phyloP scores from a whole-genome alignment of 1,284 basidiomycete genomes.

The Fomes fomentarius region DNA sequence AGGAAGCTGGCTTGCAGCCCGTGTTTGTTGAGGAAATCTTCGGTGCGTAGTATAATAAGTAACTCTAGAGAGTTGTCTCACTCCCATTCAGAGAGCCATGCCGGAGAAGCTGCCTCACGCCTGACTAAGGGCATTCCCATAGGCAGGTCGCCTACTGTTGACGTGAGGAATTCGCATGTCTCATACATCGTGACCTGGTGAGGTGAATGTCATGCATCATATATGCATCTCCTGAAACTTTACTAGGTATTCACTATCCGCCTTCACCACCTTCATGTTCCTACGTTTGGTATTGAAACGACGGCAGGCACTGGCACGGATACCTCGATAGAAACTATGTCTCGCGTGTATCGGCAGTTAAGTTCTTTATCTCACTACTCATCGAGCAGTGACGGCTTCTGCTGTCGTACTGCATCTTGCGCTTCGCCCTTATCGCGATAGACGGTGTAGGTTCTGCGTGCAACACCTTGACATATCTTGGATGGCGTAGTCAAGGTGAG shows the following conservation, averaged over 20 bases:
- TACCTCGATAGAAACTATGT: slow-evolving; percentile 34
- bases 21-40: slow-evolving; percentile 89
- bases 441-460: no score
- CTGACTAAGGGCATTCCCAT: slow-evolving; percentile 82
- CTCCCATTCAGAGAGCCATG: slow-evolving; percentile 71
- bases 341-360: no score
- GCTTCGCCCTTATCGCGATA: no score
- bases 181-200: slow-evolving; percentile 97
- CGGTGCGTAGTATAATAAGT: slow-evolving; percentile 49
- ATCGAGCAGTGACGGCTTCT: no score
- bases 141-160: slow-evolving; percentile 83
- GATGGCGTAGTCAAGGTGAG: no score
- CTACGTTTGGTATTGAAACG: slow-evolving; percentile 56
- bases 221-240: slow-evolving; percentile 6
- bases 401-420: no score
- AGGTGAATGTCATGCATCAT: slow-evolving; percentile 16
- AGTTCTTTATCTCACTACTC: no score
- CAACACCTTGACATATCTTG: no score
- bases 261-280: slow-evolving; percentile 68
- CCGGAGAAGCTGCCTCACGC: slow-evolving; percentile 66
- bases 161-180: slow-evolving; percentile 93
- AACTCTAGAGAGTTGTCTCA: slow-evolving; percentile 4
- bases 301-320: slow-evolving; percentile 40
- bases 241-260: slow-evolving; percentile 72
- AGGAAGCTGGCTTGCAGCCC: slow-evolving; percentile 71